Conservation (phyloP, 2,329 filamentous ascomycete species). For the Zymoseptoria pseudotritici region DNA sequence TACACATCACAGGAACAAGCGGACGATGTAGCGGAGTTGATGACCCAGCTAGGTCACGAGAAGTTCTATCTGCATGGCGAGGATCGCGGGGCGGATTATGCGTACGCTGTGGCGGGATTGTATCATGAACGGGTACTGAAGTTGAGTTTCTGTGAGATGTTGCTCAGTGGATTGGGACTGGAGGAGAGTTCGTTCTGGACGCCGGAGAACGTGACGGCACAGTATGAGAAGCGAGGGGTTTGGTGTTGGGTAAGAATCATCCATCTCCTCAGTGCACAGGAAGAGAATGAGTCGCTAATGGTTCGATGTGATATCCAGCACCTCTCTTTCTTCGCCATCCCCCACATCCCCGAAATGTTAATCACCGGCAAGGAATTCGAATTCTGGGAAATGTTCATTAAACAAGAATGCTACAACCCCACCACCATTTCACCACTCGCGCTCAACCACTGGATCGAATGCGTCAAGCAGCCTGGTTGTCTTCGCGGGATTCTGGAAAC, state of each 20-base stretch:
- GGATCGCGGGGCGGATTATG: conserved; percentile 31
- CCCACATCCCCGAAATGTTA: conserved; percentile 35
- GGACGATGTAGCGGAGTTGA: conserved; percentile 30
- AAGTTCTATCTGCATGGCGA: conserved; percentile 31
- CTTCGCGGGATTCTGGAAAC: conserved; percentile 31
- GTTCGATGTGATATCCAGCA: too few species aligned
- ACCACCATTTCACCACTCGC: conserved; percentile 29
- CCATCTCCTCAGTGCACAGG: too few species aligned
- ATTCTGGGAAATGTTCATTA: conserved; percentile 37
- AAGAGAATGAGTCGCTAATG: too few species aligned
- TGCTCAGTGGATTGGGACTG: conserved; percentile 26
- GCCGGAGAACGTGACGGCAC: conserved; percentile 26
- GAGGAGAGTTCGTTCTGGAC: conserved; percentile 29
- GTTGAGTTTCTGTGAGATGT: conserved; percentile 30
- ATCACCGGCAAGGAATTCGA: conserved; percentile 33
- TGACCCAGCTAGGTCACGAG: conserved; percentile 29
- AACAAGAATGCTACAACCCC: conserved; percentile 35
- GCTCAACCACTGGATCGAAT: conserved; percentile 29
- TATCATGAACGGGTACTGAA: conserved; percentile 28
- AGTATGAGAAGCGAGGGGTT: conserved; percentile 28
- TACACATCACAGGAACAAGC: conserved; percentile 33
- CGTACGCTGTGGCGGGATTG: conserved; percentile 28
- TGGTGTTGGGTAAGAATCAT: conserved; percentile 34
- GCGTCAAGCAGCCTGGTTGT: conserved; percentile 27
- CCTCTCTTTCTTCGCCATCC: conserved; percentile 30